Evolutionary conservation across 2,329 filamentous ascomycete species (phyloP), one percentile per base, ranked within the genome.

Genomic region (Pseudogymnoascus sp.): DNA sequence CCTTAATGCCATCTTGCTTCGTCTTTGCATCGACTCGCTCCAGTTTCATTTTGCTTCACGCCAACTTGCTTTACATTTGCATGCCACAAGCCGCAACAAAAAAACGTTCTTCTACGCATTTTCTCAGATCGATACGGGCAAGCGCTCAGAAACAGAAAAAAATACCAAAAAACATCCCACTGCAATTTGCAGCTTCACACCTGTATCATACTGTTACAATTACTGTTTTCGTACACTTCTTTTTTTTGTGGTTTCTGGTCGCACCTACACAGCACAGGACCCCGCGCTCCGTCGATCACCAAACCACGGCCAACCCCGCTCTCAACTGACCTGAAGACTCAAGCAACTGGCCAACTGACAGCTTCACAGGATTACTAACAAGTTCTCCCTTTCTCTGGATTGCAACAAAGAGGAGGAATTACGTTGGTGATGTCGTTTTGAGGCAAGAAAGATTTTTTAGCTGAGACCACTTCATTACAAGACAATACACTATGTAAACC

Each of bases 401-500:
- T 53, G 9, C 47, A 20, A 14, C 14, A 33, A 53, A 53, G 15
- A 53, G n/a, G 25, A 47, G 47, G 47, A 28, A 9, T 35, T 53
- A 14, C 11, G 47, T n/a, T 33, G n/a, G 15, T 53, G 28, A 35
- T 18, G 28, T 25, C 47, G 6, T 53, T 33, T 33, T 33, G 47
- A 35, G 47, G 47, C 47, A 18, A 6, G 15, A 33, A 25, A 4
- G 22, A 5, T 2, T 53, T 53, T 43, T 53, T 20, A 12, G 28
- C 11, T 15, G 41, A 33, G 28, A 50, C 28, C 28, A 53, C n/a
- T 35, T 53, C 47, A 53, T 53, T 53, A 53, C 47, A 53, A 35
- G 15, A 53, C 25, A 53, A 53, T 53, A 53, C 47, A 53, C 28
- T 53, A 53, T 33, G 47, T 53, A 53, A 14, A 14, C 28, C 47